Evolutionary conservation across 2,329 filamentous ascomycete species (phyloP), one percentile per base, ranked within the genome.

Genomic region (Sporothrix dimorphospora): DNA sequence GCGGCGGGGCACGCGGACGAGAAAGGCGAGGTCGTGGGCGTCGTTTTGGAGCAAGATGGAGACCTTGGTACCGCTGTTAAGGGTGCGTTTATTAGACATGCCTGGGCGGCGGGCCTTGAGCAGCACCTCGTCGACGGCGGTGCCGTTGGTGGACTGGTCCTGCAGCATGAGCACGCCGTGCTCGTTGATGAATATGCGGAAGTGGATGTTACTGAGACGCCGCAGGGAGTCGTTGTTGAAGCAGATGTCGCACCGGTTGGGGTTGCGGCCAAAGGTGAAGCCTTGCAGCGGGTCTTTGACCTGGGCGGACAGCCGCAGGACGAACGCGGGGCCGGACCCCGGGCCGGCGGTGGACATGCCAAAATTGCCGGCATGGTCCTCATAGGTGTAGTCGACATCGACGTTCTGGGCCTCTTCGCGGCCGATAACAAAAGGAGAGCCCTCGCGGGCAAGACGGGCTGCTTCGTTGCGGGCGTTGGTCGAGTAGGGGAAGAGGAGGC

Each of bases 71-170:
- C 93, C 93, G 67, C 89, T 90, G 59, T 84, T 88, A 51, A 97
- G 85, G 81, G 92, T 94, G 74, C 91, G 86, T 69, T 69, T 74
- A 67, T 71, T 75, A 71, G 80, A 75, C 30, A 79, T 76, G 65
- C 82, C 81, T 27, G 42, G 66, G 16, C 71, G 69, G 47, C 72
- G 72, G 49, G 79, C 77, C 66, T 81, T 83, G 76, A 99, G 85
- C 47, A 93, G 83, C 21, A 85, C 83, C 30, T 88, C 86, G 81
- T 98, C 94, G 72, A 98, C 93, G 73, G 93, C 85, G 4, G 96
- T 98, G 38, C 96, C 96, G 78, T 98, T 99, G n/a, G 94, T 98
- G 0, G 96, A 98, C 79, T 90, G 88, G 79, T 99, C 96, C 80
- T 97, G 91, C 14, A 98, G 84, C 94, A 99, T 97, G 75, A 98